These are phyloP conservation scores for Mortierella claussenii DNA, from an alignment of 192 early-diverging fungal species.

Conservation along the genomic window DNA sequence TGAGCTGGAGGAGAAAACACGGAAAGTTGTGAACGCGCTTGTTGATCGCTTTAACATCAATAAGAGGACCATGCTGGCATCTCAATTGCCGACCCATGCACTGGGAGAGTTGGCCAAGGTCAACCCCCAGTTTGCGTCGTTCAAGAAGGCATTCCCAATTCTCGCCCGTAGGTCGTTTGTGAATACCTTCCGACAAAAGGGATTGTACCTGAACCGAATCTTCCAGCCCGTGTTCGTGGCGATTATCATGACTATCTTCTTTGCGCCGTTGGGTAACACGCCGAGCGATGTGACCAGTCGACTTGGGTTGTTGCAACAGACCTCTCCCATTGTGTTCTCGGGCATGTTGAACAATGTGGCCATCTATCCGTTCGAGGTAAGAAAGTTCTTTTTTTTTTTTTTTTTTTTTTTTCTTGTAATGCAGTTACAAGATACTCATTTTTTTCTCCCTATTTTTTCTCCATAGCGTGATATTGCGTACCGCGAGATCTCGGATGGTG, in stretches of 20 bases:
- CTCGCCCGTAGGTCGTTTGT: conserved; percentile 39
- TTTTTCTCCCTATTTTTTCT: background rate
- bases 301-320: conserved; percentile 45
- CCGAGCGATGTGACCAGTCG: conserved; percentile 41
- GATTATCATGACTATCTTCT: conserved; percentile 48
- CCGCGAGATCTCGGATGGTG: conserved; percentile 49
- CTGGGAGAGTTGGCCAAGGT: conserved; percentile 26
- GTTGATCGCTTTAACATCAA: conserved; percentile 30
- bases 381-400: background rate
- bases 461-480: conserved; percentile 48
- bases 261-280: conserved; percentile 24
- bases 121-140: conserved; percentile 37
- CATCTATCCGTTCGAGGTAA: conserved; percentile 50
- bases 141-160: conserved; percentile 42
- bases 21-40: conserved; percentile 23
- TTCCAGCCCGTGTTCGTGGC: conserved; percentile 32
- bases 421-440: background rate
- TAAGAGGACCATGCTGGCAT: conserved; percentile 30
- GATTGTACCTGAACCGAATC: conserved; percentile 40
- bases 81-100: conserved; percentile 7
- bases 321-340: conserved; percentile 43
- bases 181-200: conserved; percentile 52
- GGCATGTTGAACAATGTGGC: conserved; percentile 53
- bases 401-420: background rate
- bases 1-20: conserved; percentile 31